Conservation (phyloP, 1,284 basidiomycete genomes). For the Tranzscheliella williamsii region DNA sequence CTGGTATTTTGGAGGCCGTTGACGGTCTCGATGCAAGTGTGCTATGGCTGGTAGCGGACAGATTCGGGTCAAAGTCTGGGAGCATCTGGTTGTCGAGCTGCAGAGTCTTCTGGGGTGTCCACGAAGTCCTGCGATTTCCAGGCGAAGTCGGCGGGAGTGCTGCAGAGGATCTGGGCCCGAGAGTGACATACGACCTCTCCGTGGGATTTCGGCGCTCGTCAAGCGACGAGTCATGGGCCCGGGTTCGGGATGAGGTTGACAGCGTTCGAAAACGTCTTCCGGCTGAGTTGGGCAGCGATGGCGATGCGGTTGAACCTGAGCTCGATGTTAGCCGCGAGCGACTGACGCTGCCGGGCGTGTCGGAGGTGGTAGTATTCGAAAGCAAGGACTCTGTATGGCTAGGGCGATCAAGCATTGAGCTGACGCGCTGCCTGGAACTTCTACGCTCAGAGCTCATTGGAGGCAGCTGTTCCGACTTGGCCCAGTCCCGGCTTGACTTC, state of each 20-base stretch:
- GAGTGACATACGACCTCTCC: conserved; percentile 13
- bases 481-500: too few species aligned
- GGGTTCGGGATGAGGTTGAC: conserved; percentile 7
- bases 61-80: conserved; percentile 15
- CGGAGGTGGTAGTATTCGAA: neutral
- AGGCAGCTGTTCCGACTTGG: neutral
- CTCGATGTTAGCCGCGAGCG: conserved; percentile 25
- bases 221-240: conserved; percentile 1
- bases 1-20: conserved; percentile 29
- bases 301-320: conserved; percentile 4
- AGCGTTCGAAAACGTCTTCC: conserved; percentile 16
- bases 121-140: conserved; percentile 20
- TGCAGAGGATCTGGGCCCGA: conserved; percentile 6
- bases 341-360: conserved; percentile 1
- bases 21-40: conserved; percentile 8
- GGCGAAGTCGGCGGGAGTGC: neutral
- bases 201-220: conserved; percentile 3
- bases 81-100: conserved; percentile 5
- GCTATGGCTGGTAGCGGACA: neutral
- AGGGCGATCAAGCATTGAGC: conserved; percentile 17
- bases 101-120: conserved; percentile 16
- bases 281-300: conserved; percentile 8
- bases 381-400: conserved; percentile 6
- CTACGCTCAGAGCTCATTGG: conserved; percentile 4
- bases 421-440: conserved; percentile 8